A percentile compares a stretch with the other conserved stretches of the same genome.
phyloP scores from a whole-genome alignment of 2,329 filamentous ascomycete species.

The Gyromitra esculenta region DNA sequence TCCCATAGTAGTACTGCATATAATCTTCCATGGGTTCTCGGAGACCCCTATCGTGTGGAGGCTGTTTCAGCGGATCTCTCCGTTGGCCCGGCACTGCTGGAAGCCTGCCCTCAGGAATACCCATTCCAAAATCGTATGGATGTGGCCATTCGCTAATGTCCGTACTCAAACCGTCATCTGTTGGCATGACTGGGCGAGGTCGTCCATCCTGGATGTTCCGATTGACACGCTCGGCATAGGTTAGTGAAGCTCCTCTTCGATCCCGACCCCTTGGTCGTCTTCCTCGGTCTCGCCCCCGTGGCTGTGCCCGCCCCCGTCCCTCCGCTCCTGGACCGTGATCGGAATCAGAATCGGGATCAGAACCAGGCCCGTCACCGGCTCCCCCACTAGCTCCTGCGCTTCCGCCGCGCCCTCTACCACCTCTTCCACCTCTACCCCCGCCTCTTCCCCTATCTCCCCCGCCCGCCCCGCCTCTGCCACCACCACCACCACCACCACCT shows the following conservation, averaged over 20 bases:
- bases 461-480: not conserved
- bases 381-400: not conserved
- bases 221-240: slow-evolving; percentile 14
- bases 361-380: not conserved
- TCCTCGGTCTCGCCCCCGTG: not conserved
- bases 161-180: not conserved
- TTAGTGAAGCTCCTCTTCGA: not conserved
- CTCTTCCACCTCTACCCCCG: not conserved
- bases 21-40: slow-evolving; percentile 40
- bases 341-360: not conserved
- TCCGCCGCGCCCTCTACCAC: not conserved
- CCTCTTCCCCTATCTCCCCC: not conserved
- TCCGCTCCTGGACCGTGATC: no score
- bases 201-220: slow-evolving; percentile 2
- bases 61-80: slow-evolving; percentile 8
- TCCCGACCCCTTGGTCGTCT: not conserved
- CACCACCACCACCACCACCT: not conserved
- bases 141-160: slow-evolving; percentile 25
- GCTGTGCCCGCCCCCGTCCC: not conserved
- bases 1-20: slow-evolving; percentile 43
- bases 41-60: slow-evolving; percentile 28
- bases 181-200: slow-evolving; percentile 18
- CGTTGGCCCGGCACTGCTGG: slow-evolving; percentile 11
- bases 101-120: slow-evolving; percentile 22
- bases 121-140: slow-evolving; percentile 39